Evolutionary conservation across 441 rosid genomes (phyloP), one percentile per base, ranked within the genome.

Genomic region (Caryocar brasiliense): DNA sequence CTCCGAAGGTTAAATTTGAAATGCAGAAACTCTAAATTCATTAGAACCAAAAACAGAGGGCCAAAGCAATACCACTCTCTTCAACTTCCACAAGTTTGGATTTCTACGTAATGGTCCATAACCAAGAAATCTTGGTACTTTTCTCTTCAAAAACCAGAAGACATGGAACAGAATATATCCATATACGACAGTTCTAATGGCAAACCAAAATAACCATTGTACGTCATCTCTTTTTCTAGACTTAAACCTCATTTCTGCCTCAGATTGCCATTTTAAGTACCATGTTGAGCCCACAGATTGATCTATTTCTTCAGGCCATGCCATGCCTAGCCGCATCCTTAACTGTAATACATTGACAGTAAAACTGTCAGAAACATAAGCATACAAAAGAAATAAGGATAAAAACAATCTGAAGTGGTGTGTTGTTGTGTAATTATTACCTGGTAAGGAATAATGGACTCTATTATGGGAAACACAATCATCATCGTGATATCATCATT

Each of bases 191-290:
- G 62, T 61, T 79, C 96, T 75, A 58, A 81, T 64, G 19, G 71
- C 35, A 76, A 84, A 80, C 95, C 84, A 84, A 55, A 76, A n/a
- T 66, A 70, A 76, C 98, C 89, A 90, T 35, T 57, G 61, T 28
- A 80, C 36, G 38, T 62, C 76, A 56, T 78, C 79, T 7, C 67
- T 70, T 59, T 78, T 56, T 57, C 94, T 79, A 67, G 85, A 79
- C 61, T 34, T 77, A 54, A 77, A 78, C 51, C 51, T 82, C 66
- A 63, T 68, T 71, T 90, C 90, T 47, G 84, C 85, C 71, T 81
- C 85, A 40, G 86, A 80, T 57, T 79, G 95, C 98, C 96, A 90
- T 66, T 73, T 43, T 51, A 90, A 68, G 80, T 82, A 90, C 95
- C 95, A 86, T 21, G 95, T 79, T 28, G 96, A 62, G 58, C 76